Conservation (phyloP, 139 green algal genomes). For the Chlorella sp. region DNA sequence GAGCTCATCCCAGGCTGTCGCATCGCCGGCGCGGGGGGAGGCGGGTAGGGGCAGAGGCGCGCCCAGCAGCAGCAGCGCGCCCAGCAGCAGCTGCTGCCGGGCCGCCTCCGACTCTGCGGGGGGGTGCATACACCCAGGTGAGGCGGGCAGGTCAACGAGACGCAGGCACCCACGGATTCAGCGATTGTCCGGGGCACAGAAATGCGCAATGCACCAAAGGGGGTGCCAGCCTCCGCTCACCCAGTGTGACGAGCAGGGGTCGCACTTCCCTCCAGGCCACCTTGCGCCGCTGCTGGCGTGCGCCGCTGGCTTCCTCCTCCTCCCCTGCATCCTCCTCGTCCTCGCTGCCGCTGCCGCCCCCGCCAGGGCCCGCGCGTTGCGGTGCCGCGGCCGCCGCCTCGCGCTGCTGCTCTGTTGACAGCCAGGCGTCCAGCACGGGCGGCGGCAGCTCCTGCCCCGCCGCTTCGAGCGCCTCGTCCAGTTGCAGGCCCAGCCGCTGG, state of each 20-base stretch:
- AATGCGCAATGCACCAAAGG: no score
- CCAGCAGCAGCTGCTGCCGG: conserved; percentile 50
- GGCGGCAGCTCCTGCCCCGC: conserved; percentile 31
- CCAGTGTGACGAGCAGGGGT: conserved; percentile 16
- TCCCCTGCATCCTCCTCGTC: conserved; percentile 4
- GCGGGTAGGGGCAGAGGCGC: conserved; percentile 56
- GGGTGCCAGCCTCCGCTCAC: conserved; percentile 30
- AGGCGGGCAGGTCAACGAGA: background rate
- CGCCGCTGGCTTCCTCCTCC: conserved; percentile 8
- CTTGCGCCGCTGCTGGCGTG: no score
- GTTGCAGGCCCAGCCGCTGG: conserved; percentile 52
- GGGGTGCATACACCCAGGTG: background rate
- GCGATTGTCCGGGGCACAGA: background rate
- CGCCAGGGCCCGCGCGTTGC: background rate
- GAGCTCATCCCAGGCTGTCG: conserved; percentile 34
- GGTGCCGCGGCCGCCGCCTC: background rate
- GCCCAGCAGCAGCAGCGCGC: conserved; percentile 60
- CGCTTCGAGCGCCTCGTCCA: conserved; percentile 61
- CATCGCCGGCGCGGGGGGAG: conserved; percentile 26
- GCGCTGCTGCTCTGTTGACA: conserved; percentile 25
- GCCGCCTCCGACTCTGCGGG: conserved; percentile 27
- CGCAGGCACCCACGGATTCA: background rate
- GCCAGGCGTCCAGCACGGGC: conserved; percentile 31
- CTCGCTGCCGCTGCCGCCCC: background rate
- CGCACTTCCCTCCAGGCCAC: conserved; percentile 22